These are phyloP conservation scores for Epichloe brachyelytri DNA, from an alignment of 2,329 filamentous ascomycete genomes.

Conservation along the genomic window DNA sequence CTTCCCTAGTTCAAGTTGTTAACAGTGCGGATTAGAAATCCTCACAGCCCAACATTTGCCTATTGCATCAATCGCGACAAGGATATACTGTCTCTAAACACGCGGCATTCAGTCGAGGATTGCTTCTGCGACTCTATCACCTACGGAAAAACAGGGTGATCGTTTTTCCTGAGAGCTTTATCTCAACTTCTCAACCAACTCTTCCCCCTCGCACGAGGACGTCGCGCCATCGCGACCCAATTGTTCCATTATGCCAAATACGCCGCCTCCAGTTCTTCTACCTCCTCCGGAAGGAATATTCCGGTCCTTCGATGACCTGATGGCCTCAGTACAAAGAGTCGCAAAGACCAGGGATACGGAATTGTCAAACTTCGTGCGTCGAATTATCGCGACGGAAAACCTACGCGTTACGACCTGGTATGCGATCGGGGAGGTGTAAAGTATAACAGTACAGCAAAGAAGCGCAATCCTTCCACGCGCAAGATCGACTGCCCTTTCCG, in stretches of 20 bases:
- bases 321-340: slow-evolving; percentile 43
- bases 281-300: slow-evolving; percentile 50
- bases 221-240: slow-evolving; percentile 20
- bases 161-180: neutral
- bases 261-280: slow-evolving; percentile 33
- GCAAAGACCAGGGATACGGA: slow-evolving; percentile 49
- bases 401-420: slow-evolving; percentile 49
- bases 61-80: slow-evolving; percentile 5
- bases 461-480: slow-evolving; percentile 49
- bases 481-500: slow-evolving; percentile 53
- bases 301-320: slow-evolving; percentile 44
- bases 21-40: slow-evolving; percentile 31
- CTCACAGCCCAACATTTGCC: slow-evolving; percentile 22
- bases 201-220: slow-evolving; percentile 8
- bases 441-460: slow-evolving; percentile 52
- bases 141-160: neutral
- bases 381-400: slow-evolving; percentile 50
- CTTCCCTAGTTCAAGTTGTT: slow-evolving; percentile 14
- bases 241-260: slow-evolving; percentile 29
- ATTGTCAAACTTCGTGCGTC: slow-evolving; percentile 50
- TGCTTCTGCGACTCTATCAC: neutral
- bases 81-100: neutral
- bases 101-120: neutral
- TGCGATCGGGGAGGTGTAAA: slow-evolving; percentile 52
- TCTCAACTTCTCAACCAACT: neutral